Evolutionary conservation across 306 rosid species (phyloP).

Genomic region (Hippophae gyantsensis): DNA sequence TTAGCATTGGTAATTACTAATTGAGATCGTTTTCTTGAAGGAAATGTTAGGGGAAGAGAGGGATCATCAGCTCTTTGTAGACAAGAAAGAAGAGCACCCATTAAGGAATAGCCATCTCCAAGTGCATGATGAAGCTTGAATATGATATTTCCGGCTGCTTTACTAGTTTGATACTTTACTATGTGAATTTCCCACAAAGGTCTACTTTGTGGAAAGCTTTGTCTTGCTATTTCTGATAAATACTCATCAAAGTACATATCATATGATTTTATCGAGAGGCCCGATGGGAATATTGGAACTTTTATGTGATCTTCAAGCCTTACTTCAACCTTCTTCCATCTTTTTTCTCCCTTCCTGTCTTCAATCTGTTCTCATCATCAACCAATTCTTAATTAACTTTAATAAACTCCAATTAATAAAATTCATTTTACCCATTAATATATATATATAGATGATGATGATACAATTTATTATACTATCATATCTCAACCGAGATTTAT

Average conservation of each 20-base stretch:
- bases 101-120: slow-evolving; percentile 54
- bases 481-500: too few relatives aligned
- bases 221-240: slow-evolving; percentile 25
- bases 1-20: too few relatives aligned
- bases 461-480: too few relatives aligned
- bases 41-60: slow-evolving; percentile 41
- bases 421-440: too few relatives aligned
- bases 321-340: slow-evolving; percentile 41
- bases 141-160: slow-evolving; percentile 20
- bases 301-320: slow-evolving; percentile 34
- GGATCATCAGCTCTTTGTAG: slow-evolving; percentile 41
- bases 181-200: slow-evolving; percentile 52
- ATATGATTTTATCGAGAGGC: slow-evolving; percentile 16
- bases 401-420: too few relatives aligned
- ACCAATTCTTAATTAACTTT: too few relatives aligned
- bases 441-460: too few relatives aligned
- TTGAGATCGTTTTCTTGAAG: slow-evolving; percentile 19
- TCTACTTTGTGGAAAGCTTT: slow-evolving; percentile 22
- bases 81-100: slow-evolving; percentile 55
- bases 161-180: slow-evolving; percentile 33
- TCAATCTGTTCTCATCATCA: background rate
- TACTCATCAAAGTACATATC: slow-evolving; percentile 28
- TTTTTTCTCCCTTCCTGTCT: background rate
- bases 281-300: slow-evolving; percentile 18
- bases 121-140: slow-evolving; percentile 56